phyloP scores from a whole-genome alignment of 208 protist species.

The Crithidia fasciculata region DNA sequence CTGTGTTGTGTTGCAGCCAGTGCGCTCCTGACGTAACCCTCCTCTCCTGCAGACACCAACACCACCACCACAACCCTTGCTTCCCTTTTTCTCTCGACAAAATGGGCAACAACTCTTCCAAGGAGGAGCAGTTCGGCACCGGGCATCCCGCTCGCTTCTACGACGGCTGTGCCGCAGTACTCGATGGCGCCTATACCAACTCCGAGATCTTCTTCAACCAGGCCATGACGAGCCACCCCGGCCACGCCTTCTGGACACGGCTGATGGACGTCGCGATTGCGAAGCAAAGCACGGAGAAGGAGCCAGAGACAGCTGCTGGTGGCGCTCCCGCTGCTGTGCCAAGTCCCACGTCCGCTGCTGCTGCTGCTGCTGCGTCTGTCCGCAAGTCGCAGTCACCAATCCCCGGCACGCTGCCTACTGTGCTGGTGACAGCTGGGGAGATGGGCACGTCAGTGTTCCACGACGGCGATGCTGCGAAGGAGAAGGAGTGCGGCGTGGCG shows the following conservation, averaged over 20 bases:
- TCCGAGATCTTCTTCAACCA: constrained; percentile 35
- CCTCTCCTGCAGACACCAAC: too few species aligned
- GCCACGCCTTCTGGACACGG: constrained; percentile 14
- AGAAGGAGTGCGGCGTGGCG: neutral
- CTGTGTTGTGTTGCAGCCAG: too few species aligned
- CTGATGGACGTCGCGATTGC: constrained; percentile 4
- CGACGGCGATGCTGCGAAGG: neutral
- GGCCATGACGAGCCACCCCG: constrained; percentile 21
- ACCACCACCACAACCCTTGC: neutral
- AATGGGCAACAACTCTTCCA: neutral
- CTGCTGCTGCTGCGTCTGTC: neutral
- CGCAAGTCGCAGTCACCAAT: neutral
- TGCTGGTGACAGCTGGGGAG: neutral
- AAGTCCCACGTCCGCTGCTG: too few species aligned
- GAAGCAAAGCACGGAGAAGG: neutral
- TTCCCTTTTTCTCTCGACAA: neutral
- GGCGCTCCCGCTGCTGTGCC: too few species aligned
- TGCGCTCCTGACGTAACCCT: too few species aligned
- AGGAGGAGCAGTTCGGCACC: neutral
- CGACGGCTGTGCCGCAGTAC: constrained; percentile 10
- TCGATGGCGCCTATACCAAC: constrained; percentile 17
- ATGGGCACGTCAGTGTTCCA: neutral
- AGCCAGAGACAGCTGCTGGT: neutral
- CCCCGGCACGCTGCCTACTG: neutral
- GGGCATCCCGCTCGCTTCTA: constrained; percentile 28